Conservation (phyloP, 768 basidiomycete genomes). For the Saitozyma podzolica region DNA sequence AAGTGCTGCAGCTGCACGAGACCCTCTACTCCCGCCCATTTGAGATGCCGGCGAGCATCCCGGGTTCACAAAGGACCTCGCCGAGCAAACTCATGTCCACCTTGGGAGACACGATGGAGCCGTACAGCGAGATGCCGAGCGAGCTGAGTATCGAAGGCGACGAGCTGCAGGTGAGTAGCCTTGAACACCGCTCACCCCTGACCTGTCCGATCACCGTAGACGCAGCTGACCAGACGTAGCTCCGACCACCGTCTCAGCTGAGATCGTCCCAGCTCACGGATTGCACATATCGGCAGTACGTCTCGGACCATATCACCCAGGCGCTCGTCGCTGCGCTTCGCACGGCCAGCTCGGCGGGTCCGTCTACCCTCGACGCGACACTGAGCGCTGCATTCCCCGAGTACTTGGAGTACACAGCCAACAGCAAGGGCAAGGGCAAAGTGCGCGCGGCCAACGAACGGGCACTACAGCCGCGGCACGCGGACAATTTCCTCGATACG, state of each 20-base stretch:
- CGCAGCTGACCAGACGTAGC: slow-evolving; percentile 11
- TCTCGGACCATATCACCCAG: slow-evolving; percentile 41
- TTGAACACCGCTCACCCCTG: background rate
- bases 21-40: slow-evolving; percentile 32
- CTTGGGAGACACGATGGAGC: slow-evolving; percentile 8
- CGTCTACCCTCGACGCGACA: background rate
- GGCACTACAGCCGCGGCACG: background rate
- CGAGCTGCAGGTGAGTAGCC: slow-evolving; percentile 17
- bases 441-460: background rate
- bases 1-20: slow-evolving; percentile 26
- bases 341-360: background rate
- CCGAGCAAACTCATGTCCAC: background rate
- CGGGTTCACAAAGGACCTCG: background rate
- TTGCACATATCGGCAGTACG: slow-evolving; percentile 40
- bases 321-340: slow-evolving; percentile 13
- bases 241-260: slow-evolving; percentile 35
- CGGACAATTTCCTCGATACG: background rate
- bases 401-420: background rate
- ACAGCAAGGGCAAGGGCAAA: background rate
- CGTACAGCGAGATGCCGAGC: slow-evolving; percentile 27
- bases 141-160: slow-evolving; percentile 20
- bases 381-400: slow-evolving; percentile 27
- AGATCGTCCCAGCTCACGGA: slow-evolving; percentile 37
- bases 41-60: slow-evolving; percentile 11
- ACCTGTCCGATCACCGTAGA: background rate